Evolutionary conservation across 148 eudicot genomes (phyloP).

Genomic region (Drosera capensis): DNA sequence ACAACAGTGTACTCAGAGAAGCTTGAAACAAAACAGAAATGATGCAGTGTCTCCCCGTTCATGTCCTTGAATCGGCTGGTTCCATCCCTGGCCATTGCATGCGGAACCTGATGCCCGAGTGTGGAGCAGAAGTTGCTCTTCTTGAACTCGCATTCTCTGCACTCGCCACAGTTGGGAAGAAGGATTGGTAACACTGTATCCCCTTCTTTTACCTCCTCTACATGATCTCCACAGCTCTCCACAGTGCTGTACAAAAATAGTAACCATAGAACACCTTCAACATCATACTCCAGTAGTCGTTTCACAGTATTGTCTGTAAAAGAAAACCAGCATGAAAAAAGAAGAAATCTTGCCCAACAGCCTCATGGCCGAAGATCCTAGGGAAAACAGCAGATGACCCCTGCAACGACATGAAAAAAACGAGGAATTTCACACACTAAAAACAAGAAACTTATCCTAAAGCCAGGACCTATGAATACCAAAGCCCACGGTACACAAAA

Average conservation of each 20-base stretch:
- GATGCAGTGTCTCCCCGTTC: slow-evolving; percentile 22
- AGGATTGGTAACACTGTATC: slow-evolving; percentile 44
- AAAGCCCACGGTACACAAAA: not conserved
- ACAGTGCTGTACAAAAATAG: slow-evolving; percentile 20
- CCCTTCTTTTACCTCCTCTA: slow-evolving; percentile 29
- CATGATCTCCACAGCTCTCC: slow-evolving; percentile 53
- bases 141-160: slow-evolving; percentile 24
- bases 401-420: not conserved
- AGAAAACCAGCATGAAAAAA: too few relatives aligned
- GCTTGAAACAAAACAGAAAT: slow-evolving; percentile 30
- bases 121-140: slow-evolving; percentile 26
- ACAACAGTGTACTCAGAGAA: slow-evolving; percentile 34
- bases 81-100: slow-evolving; percentile 27
- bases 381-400: slow-evolving; percentile 18
- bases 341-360: slow-evolving; percentile 42
- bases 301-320: too few relatives aligned
- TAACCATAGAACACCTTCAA: too few relatives aligned
- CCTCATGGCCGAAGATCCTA: slow-evolving; percentile 37
- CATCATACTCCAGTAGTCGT: too few relatives aligned
- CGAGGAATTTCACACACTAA: not conserved
- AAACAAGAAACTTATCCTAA: too few relatives aligned
- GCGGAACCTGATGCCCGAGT: slow-evolving; percentile 9
- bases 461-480: not conserved
- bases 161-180: slow-evolving; percentile 36
- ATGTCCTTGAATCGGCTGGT: slow-evolving; percentile 20